phyloP scores from a whole-genome alignment of 1,284 basidiomycete genomes.

The Vanrija sp. region DNA sequence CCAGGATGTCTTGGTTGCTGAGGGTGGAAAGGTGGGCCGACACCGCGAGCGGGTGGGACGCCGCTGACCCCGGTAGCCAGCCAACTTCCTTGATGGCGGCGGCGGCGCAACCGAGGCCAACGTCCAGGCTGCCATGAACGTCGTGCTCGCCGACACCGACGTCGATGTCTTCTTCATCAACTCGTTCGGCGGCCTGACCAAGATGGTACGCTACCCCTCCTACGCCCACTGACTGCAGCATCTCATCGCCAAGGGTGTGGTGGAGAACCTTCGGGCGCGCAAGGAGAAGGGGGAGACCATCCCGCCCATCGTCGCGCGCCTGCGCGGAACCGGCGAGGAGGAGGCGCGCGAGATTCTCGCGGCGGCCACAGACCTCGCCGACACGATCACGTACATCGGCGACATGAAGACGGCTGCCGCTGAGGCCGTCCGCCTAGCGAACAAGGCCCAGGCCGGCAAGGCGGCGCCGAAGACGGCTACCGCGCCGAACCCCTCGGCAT shows the following conservation, averaged over 20 bases:
- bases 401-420: conserved; percentile 19
- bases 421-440: conserved; percentile 14
- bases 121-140: conserved; percentile 22
- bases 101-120: conserved; percentile 29
- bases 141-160: conserved; percentile 19
- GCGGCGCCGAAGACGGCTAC: neutral
- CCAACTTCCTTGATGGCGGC: conserved; percentile 32
- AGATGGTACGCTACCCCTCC: conserved; percentile 8
- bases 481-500: neutral
- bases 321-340: conserved; percentile 25
- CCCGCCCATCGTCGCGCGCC: conserved; percentile 15
- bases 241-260: conserved; percentile 18
- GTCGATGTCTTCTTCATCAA: conserved; percentile 27
- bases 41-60: no score
- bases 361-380: conserved; percentile 4
- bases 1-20: conserved; percentile 22
- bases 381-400: conserved; percentile 13
- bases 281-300: conserved; percentile 9
- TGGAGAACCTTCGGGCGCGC: conserved; percentile 4
- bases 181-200: conserved; percentile 28
- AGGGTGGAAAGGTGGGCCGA: conserved; percentile 13
- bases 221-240: conserved; percentile 2
- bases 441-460: neutral
- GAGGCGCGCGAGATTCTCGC: conserved; percentile 17
- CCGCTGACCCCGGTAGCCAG: conserved; percentile 5